Conservation (phyloP, 140 eudicot genomes). For the Stevia rebaudiana region DNA sequence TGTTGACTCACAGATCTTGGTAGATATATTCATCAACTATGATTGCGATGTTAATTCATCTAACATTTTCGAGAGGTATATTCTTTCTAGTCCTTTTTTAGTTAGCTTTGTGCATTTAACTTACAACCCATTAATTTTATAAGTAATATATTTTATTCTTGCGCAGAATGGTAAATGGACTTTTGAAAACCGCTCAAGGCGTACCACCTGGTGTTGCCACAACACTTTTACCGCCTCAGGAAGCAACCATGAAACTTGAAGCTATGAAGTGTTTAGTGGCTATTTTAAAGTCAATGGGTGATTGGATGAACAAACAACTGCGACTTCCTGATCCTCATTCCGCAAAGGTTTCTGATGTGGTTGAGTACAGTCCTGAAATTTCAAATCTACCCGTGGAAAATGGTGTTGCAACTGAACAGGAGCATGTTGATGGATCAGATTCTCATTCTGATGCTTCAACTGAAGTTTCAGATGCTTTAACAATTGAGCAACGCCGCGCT, state of each 20-base stretch:
- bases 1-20: slow-evolving; percentile 90
- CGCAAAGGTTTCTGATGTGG: slow-evolving; percentile 34
- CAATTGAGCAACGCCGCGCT: slow-evolving; percentile 93
- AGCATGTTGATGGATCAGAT: slow-evolving; percentile 68
- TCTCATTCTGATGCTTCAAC: slow-evolving; percentile 63
- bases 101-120: slow-evolving; percentile 6
- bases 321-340: slow-evolving; percentile 72
- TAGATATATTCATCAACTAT: slow-evolving; percentile 87
- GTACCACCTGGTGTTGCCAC: slow-evolving; percentile 76
- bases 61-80: slow-evolving; percentile 91
- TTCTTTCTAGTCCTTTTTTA: slow-evolving; percentile 2
- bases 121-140: background rate
- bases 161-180: slow-evolving; percentile 92
- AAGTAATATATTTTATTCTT: slow-evolving; percentile 3
- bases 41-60: slow-evolving; percentile 98
- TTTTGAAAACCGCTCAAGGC: slow-evolving; percentile 96
- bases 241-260: slow-evolving; percentile 73
- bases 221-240: slow-evolving; percentile 84
- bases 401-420: slow-evolving; percentile 56
- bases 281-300: slow-evolving; percentile 88
- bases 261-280: slow-evolving; percentile 91
- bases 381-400: slow-evolving; percentile 42
- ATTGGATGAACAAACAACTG: slow-evolving; percentile 92
- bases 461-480: slow-evolving; percentile 74
- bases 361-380: slow-evolving; percentile 45